Conservation (phyloP, 805 yeast genomes). For the Cyberlindnera saturnus region DNA sequence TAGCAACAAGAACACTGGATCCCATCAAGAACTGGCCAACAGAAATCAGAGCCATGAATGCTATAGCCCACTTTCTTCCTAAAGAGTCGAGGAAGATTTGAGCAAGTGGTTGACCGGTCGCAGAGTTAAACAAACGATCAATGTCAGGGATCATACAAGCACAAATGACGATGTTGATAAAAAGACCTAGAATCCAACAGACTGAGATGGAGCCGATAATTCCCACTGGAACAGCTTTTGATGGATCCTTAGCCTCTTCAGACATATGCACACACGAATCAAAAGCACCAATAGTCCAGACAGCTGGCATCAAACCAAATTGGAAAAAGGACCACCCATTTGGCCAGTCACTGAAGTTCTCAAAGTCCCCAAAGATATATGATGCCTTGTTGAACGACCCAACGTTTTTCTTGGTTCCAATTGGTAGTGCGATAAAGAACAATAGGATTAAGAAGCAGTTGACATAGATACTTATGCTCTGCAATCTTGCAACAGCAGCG, state of each 20-base stretch:
- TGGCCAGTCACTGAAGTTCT: slow-evolving; percentile 49
- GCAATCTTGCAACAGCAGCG: slow-evolving; percentile 45
- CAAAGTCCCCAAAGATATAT: slow-evolving; percentile 48
- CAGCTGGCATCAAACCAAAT: slow-evolving; percentile 53
- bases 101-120: slow-evolving; percentile 58
- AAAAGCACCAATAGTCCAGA: slow-evolving; percentile 75
- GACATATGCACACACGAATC: slow-evolving; percentile 70
- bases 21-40: slow-evolving; percentile 65
- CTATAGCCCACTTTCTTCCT: slow-evolving; percentile 61
- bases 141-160: slow-evolving; percentile 49
- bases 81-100: slow-evolving; percentile 57
- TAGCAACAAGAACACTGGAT: slow-evolving; percentile 50
- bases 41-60: slow-evolving; percentile 52
- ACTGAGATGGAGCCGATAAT: slow-evolving; percentile 50
- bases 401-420: slow-evolving; percentile 35
- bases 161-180: slow-evolving; percentile 44
- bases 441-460: slow-evolving; percentile 45
- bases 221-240: slow-evolving; percentile 59
- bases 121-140: slow-evolving; percentile 34
- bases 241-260: slow-evolving; percentile 63
- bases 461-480: slow-evolving; percentile 45
- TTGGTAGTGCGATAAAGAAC: slow-evolving; percentile 53
- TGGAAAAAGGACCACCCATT: slow-evolving; percentile 51
- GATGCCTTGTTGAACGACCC: slow-evolving; percentile 39
- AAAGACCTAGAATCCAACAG: slow-evolving; percentile 55